Evolutionary conservation across 371 early-diverging fungal species (phyloP), one percentile per base, ranked within the genome.

Genomic region (Apophysomyces trapeziformis): DNA sequence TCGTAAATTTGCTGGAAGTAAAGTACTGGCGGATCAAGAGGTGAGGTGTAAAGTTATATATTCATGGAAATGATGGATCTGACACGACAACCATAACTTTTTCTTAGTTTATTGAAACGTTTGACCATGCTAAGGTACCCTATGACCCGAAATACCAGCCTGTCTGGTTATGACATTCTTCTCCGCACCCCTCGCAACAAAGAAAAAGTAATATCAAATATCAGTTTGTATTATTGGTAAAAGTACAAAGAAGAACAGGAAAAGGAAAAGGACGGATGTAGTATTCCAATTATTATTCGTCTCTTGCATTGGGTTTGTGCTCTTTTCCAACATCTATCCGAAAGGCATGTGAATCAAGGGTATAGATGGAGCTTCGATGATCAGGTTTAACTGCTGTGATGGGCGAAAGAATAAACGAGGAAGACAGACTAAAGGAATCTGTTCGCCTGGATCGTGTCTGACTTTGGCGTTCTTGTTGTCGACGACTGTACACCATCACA

Each of bases 11-110:
- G 93, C 98, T 21, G 97, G 94, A 16, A 89, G 90, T 39, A 96
- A 95, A 75, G 88, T 95, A 13, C 85, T 96, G 8, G 93, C 95
- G 1, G 96, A 97, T 79, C 96, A 96, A 75, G 97, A 97, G 89
- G 92, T 94, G 83, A 58, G n/a, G 18, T 44, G 35, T 61, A 43
- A 60, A 18, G n/a, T 41, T 13, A 1, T 5, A 5, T 13, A 41
- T 41, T 6, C 1, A 41, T 41, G 3, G 32, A 26, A 26, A 26
- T 2, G 32, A 26, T 26, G 2, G 32, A 26, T 26, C 32, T 39
- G 37, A 41, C 36, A 7, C 13, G 4, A n/a, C 56, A 43, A 16
- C 37, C 32, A 6, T 5, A 26, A 7, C 46, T 1, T 38, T 14
- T 16, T 32, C 44, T 0, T 61, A 88, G 87, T 92, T 92, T 74